Percentiles rank a stretch among this genome's conserved stretches.
These are phyloP conservation scores for Verbena officinalis DNA, from an alignment of 257 asterid genomes.

Conservation along the genomic window DNA sequence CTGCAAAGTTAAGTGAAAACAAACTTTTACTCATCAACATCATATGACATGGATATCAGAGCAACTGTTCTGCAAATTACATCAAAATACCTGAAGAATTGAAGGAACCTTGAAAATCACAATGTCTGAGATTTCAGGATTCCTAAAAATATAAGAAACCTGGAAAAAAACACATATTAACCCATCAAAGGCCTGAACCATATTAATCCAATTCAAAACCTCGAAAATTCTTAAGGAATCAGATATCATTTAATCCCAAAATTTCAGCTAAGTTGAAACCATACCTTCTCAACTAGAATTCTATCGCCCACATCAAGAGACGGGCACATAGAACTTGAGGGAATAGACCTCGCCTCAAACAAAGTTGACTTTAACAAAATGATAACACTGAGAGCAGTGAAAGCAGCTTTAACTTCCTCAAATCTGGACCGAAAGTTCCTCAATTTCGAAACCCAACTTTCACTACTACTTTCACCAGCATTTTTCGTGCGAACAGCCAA, in stretches of 20 bases:
- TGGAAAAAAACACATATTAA: constrained; percentile 31
- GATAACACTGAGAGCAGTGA: constrained; percentile 83
- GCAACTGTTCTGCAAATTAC: not conserved
- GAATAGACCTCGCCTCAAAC: constrained; percentile 96
- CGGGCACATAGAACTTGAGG: constrained; percentile 92
- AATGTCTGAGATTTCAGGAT: constrained; percentile 78
- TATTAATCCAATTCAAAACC: constrained; percentile 10
- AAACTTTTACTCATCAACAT: constrained; percentile 1
- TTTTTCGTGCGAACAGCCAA: constrained; percentile 39
- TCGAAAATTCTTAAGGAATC: not conserved
- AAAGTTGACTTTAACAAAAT: constrained; percentile 75
- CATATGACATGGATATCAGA: not conserved
- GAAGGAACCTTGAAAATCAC: constrained; percentile 90
- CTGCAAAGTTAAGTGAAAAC: constrained; percentile 42
- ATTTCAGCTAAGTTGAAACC: not conserved
- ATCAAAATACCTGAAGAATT: constrained; percentile 64
- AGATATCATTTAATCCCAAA: constrained; percentile 9
- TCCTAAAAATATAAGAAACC: constrained; percentile 85
- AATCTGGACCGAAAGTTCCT: constrained; percentile 58
- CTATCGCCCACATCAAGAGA: constrained; percentile 94
- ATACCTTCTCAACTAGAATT: constrained; percentile 82
- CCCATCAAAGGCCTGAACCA: not conserved
- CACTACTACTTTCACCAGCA: constrained; percentile 29
- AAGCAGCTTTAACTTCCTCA: constrained; percentile 84
- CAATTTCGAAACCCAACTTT: constrained; percentile 67